phyloP scores from a whole-genome alignment of 495 filamentous ascomycete genomes.

The Lasiosphaeria ovina region DNA sequence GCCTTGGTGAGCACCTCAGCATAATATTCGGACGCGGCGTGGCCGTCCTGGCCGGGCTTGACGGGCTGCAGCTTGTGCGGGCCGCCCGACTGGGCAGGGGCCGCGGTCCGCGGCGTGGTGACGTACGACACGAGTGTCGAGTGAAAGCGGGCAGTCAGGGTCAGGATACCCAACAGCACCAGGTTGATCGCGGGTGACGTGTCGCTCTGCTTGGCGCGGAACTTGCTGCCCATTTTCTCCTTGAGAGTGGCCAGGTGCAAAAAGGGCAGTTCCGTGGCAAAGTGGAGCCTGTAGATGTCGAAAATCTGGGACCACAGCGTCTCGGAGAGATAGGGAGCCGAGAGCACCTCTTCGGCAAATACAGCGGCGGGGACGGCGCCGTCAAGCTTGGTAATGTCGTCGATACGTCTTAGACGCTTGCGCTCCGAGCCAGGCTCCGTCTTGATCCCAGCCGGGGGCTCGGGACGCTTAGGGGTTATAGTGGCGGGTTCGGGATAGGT shows the following conservation, averaged over 20 bases:
- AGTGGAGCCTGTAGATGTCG: slow-evolving; percentile 80
- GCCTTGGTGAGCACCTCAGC: slow-evolving; percentile 66
- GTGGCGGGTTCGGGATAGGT: slow-evolving; percentile 65
- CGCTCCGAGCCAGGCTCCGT: slow-evolving; percentile 61
- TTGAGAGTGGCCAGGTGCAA: slow-evolving; percentile 77
- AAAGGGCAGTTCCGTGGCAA: slow-evolving; percentile 78
- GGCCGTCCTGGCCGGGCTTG: slow-evolving; percentile 49
- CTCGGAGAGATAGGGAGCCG: slow-evolving; percentile 58
- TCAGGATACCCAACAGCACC: slow-evolving; percentile 72
- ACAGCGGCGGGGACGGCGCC: slow-evolving; percentile 29
- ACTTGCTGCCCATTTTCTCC: slow-evolving; percentile 45
- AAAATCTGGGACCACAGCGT: slow-evolving; percentile 70
- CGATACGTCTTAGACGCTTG: slow-evolving; percentile 58
- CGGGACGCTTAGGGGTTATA: slow-evolving; percentile 56
- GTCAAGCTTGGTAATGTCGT: slow-evolving; percentile 44
- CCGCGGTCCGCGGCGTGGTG: slow-evolving; percentile 42
- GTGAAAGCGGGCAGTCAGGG: slow-evolving; percentile 78
- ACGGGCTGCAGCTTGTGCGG: slow-evolving; percentile 36
- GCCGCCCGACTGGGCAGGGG: slow-evolving; percentile 21
- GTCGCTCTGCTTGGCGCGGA: slow-evolving; percentile 43
- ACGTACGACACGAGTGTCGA: slow-evolving; percentile 62
- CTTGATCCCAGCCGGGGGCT: slow-evolving; percentile 46
- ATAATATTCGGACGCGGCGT: slow-evolving; percentile 76
- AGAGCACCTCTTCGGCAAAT: slow-evolving; percentile 49
- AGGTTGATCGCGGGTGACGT: slow-evolving; percentile 52